Conservation (phyloP, 805 yeast genomes). For the Ascoidea asiatica region DNA sequence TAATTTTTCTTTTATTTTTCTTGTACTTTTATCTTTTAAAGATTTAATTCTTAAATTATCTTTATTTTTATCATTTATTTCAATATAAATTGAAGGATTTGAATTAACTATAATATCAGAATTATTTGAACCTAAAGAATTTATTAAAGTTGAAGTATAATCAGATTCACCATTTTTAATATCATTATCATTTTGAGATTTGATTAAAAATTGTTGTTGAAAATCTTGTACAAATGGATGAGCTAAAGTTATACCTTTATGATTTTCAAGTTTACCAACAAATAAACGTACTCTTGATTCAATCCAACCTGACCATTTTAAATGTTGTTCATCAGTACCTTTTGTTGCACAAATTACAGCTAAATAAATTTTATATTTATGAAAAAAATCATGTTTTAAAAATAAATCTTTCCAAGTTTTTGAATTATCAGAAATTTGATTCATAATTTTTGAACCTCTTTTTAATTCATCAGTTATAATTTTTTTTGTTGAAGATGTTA, state of each 20-base stretch:
- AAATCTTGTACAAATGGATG: slow-evolving; percentile 84
- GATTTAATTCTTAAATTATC: background rate
- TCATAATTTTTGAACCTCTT: slow-evolving; percentile 63
- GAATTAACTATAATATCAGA: background rate
- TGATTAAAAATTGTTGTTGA: slow-evolving; percentile 32
- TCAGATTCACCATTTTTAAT: slow-evolving; percentile 20
- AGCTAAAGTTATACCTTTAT: slow-evolving; percentile 65
- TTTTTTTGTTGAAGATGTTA: slow-evolving; percentile 75
- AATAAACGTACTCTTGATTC: slow-evolving; percentile 75
- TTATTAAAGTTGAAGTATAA: slow-evolving; percentile 1
- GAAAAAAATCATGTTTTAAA: slow-evolving; percentile 70
- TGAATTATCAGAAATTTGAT: slow-evolving; percentile 49
- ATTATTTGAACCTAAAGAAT: background rate
- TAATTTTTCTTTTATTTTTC: too few species aligned
- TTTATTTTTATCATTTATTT: background rate
- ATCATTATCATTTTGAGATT: slow-evolving; percentile 23
- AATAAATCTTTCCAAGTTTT: slow-evolving; percentile 67
- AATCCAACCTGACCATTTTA: slow-evolving; percentile 86
- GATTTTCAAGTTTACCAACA: slow-evolving; percentile 70
- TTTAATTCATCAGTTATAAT: slow-evolving; percentile 68
- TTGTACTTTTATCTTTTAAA: too few species aligned
- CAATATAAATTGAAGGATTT: background rate
- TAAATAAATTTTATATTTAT: slow-evolving; percentile 72
- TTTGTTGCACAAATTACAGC: slow-evolving; percentile 69
- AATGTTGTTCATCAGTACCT: slow-evolving; percentile 67